Evolutionary conservation across 768 basidiomycete genomes (phyloP).

Genomic region (Termitomyces sp.): DNA sequence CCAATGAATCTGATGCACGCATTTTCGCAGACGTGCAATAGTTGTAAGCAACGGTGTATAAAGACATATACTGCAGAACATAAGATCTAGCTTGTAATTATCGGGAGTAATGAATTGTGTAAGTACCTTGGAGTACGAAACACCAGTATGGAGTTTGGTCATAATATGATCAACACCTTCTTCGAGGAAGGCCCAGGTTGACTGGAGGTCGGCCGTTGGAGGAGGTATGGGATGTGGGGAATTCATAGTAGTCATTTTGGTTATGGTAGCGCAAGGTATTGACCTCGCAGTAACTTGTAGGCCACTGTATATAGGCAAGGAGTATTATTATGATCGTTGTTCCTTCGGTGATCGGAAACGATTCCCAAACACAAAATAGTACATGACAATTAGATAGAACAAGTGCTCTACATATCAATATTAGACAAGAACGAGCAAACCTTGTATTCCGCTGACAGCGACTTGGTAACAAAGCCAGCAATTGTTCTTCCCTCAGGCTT

Average conservation of each 20-base stretch:
- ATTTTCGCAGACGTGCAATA: conserved; percentile 92
- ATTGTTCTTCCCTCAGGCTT: not conserved
- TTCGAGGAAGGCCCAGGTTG: conserved; percentile 88
- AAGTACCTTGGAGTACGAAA: conserved; percentile 70
- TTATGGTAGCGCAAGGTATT: not conserved
- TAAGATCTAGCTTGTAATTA: not conserved
- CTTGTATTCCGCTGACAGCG: not conserved
- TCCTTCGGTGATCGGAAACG: not conserved
- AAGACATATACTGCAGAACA: conserved; percentile 70
- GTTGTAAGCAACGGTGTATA: conserved; percentile 94
- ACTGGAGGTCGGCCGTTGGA: conserved; percentile 65
- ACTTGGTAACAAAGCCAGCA: not conserved
- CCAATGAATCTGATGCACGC: conserved; percentile 48
- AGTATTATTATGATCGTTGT: not conserved
- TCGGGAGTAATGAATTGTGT: not conserved
- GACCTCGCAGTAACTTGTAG: conserved; percentile 1
- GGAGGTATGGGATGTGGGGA: conserved; percentile 56
- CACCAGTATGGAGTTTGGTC: conserved; percentile 85
- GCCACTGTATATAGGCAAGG: not conserved
- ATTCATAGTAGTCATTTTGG: conserved; percentile 26
- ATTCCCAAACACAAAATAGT: not conserved
- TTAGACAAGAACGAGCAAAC: too few species aligned
- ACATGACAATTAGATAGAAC: too few species aligned
- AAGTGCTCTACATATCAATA: too few species aligned
- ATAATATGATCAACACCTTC: conserved; percentile 90